phyloP scores from a whole-genome alignment of 768 basidiomycete genomes.

The Trametes punicea region DNA sequence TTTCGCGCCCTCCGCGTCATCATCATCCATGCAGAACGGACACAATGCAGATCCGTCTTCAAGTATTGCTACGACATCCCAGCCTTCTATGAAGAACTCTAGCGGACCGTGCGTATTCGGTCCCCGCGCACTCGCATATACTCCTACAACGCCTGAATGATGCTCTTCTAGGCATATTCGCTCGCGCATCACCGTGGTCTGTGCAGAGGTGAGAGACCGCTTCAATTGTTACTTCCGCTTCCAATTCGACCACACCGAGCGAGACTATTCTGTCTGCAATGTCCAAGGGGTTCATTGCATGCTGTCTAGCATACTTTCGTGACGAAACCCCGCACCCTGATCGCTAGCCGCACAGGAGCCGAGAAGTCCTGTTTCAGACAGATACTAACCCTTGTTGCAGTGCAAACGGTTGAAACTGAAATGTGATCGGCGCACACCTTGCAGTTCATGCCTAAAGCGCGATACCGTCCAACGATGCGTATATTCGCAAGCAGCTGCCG shows the following conservation, averaged over 20 bases:
- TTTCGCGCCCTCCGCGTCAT: slow-evolving; percentile 10
- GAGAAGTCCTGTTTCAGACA: neutral
- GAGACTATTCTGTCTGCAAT: neutral
- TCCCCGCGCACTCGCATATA: slow-evolving; percentile 7
- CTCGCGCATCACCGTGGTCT: slow-evolving; percentile 76
- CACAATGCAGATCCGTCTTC: slow-evolving; percentile 5
- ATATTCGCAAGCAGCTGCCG: slow-evolving; percentile 78
- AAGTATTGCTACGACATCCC: neutral
- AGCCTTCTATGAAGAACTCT: slow-evolving; percentile 25
- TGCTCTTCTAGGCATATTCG: slow-evolving; percentile 53
- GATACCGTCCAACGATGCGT: slow-evolving; percentile 70
- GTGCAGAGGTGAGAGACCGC: slow-evolving; percentile 59
- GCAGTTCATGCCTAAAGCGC: slow-evolving; percentile 75
- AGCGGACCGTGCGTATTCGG: slow-evolving; percentile 29
- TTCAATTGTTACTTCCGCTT: neutral
- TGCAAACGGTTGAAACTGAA: slow-evolving; percentile 87
- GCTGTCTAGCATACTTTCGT: neutral
- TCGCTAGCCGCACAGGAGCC: neutral
- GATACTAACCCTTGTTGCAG: slow-evolving; percentile 34
- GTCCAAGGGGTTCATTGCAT: neutral
- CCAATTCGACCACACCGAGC: neutral
- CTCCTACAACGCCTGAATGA: slow-evolving; percentile 12
- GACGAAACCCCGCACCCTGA: neutral
- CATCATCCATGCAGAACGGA: slow-evolving; percentile 12
- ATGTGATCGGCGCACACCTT: slow-evolving; percentile 77